These are phyloP conservation scores for Macrophomina phaseolina DNA, from an alignment of 2,329 filamentous ascomycete species.

Conservation along the genomic window DNA sequence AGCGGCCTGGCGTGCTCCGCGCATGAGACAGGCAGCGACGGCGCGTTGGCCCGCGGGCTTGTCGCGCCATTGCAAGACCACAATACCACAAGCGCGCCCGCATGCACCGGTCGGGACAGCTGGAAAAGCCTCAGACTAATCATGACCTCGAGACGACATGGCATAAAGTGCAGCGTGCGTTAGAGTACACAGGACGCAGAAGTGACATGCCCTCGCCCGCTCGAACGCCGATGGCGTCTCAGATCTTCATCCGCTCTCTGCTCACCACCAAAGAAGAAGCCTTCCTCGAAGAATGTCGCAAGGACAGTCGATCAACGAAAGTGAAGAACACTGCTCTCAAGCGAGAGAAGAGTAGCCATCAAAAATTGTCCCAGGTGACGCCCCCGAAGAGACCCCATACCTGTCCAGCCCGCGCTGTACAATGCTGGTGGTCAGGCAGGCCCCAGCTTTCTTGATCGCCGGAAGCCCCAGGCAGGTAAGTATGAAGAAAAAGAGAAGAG, in stretches of 20 bases:
- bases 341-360: background rate
- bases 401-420: background rate
- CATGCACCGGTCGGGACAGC: background rate
- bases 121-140: background rate
- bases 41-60: background rate
- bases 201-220: background rate
- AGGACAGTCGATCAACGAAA: background rate
- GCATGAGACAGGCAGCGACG: background rate
- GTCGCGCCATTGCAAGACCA: background rate
- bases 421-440: background rate
- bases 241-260: background rate
- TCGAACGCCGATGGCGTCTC: background rate
- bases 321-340: background rate
- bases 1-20: background rate
- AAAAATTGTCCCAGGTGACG: conserved; percentile 3
- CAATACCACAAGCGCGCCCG: background rate
- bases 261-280: background rate
- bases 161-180: no score
- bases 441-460: background rate
- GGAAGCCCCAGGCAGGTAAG: background rate
- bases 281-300: conserved; percentile 7
- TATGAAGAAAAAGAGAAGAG: conserved; percentile 1
- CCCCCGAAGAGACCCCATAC: background rate
- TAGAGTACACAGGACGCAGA: background rate
- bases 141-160: background rate